phyloP scores from a whole-genome alignment of 176 grass and related monocot genomes.

The Phoenix dactylifera region DNA sequence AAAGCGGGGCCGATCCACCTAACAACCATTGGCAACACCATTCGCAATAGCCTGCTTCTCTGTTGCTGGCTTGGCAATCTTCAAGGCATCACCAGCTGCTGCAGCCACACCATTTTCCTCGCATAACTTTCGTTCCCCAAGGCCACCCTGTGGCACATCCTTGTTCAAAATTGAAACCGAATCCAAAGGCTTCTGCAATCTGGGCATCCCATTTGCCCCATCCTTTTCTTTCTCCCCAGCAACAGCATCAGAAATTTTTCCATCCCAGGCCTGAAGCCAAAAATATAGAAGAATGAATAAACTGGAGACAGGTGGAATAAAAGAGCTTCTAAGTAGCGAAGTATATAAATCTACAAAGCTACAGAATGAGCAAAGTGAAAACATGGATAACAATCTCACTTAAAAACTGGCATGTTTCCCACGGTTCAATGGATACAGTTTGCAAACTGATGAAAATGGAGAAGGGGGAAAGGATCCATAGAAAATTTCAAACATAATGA shows the following conservation, averaged over 20 bases:
- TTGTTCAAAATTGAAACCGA: slow-evolving; percentile 34
- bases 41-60: slow-evolving; percentile 21
- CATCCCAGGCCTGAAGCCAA: slow-evolving; percentile 28
- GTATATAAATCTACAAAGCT: no score
- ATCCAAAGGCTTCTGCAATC: slow-evolving; percentile 31
- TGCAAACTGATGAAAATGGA: no score
- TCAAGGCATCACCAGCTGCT: slow-evolving; percentile 12
- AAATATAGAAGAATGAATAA: no score
- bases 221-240: slow-evolving; percentile 47
- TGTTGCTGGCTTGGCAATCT: slow-evolving; percentile 14
- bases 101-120: slow-evolving; percentile 17
- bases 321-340: no score
- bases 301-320: no score
- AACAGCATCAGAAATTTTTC: slow-evolving; percentile 23
- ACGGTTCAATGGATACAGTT: no score
- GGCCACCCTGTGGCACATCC: slow-evolving; percentile 20
- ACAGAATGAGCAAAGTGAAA: no score
- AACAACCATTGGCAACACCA: slow-evolving; percentile 31
- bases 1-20: neutral
- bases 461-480: no score
- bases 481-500: no score
- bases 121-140: neutral
- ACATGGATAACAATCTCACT: no score
- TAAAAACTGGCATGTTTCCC: no score
- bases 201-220: slow-evolving; percentile 17